These are phyloP conservation scores for Cystobasidium slooffiae DNA, from an alignment of 1,284 basidiomycete genomes.

Conservation along the genomic window DNA sequence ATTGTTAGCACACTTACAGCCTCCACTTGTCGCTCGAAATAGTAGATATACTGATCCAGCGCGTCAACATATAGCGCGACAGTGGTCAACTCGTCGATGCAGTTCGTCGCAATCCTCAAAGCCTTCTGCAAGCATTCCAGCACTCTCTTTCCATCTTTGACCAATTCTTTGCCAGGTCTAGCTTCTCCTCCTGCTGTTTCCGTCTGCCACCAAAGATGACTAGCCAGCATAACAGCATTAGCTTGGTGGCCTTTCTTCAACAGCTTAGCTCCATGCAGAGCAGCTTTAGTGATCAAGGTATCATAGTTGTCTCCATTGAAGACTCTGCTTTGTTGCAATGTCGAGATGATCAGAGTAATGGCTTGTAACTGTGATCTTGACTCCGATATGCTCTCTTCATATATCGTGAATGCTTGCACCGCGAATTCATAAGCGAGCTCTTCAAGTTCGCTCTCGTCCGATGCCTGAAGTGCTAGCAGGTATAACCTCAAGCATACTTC, in stretches of 20 bases:
- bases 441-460: constrained; percentile 89
- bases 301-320: constrained; percentile 92
- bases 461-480: constrained; percentile 88
- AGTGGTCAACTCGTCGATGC: constrained; percentile 90
- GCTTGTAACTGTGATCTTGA: constrained; percentile 88
- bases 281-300: constrained; percentile 92
- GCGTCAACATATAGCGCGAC: constrained; percentile 92
- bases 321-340: constrained; percentile 78
- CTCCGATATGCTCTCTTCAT: constrained; percentile 93
- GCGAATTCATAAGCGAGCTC: constrained; percentile 94
- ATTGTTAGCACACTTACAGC: constrained; percentile 65
- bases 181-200: constrained; percentile 59
- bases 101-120: constrained; percentile 86
- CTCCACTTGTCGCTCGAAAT: constrained; percentile 85
- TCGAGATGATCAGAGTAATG: constrained; percentile 87
- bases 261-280: constrained; percentile 87
- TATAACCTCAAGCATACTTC: constrained; percentile 86
- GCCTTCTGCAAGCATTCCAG: constrained; percentile 93
- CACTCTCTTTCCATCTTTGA: constrained; percentile 91
- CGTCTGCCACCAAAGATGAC: constrained; percentile 96
- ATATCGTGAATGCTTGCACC: constrained; percentile 68
- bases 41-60: constrained; percentile 89
- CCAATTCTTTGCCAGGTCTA: constrained; percentile 69
- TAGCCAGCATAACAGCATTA: constrained; percentile 87
- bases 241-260: constrained; percentile 96